Conservation (phyloP, 257 asterid species). For the Craterostigma plantagineum region DNA sequence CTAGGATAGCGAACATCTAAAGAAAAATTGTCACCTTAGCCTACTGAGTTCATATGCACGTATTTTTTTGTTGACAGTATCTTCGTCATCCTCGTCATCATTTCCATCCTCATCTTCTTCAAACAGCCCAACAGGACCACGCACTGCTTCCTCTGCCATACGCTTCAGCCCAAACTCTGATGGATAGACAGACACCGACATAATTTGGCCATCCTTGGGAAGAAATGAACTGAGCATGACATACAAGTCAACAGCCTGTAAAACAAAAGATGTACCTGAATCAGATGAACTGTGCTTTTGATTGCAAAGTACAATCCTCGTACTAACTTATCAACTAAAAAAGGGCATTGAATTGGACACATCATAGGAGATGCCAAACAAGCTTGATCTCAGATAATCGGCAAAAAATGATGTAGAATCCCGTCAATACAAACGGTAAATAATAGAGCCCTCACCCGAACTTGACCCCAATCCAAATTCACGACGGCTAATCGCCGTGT, state of each 20-base stretch:
- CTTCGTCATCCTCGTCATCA: conserved; percentile 43
- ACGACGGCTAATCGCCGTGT: conserved; percentile 71
- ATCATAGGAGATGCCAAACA: too few relatives aligned
- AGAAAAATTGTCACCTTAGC: conserved; percentile 41
- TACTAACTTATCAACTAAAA: too few relatives aligned
- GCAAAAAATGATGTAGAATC: too few relatives aligned
- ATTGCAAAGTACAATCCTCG: too few relatives aligned
- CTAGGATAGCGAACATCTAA: neutral
- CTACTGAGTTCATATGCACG: conserved; percentile 86
- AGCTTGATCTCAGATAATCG: too few relatives aligned
- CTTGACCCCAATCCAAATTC: conserved; percentile 85
- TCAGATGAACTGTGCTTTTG: neutral
- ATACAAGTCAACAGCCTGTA: conserved; percentile 78
- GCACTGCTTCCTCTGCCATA: conserved; percentile 85
- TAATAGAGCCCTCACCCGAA: conserved; percentile 37
- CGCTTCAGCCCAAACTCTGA: conserved; percentile 92
- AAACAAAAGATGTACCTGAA: conserved; percentile 4
- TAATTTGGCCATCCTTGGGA: conserved; percentile 52
- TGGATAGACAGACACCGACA: conserved; percentile 75
- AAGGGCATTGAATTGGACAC: too few relatives aligned
- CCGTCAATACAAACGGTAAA: conserved; percentile 1
- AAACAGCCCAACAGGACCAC: conserved; percentile 78
- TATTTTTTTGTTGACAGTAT: conserved; percentile 42
- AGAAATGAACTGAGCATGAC: conserved; percentile 67
- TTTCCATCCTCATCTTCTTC: conserved; percentile 28